Base-by-base conservation (phyloP, 2,329 filamentous ascomycete genomes). In the Zymoseptoria passerinii region DNA sequence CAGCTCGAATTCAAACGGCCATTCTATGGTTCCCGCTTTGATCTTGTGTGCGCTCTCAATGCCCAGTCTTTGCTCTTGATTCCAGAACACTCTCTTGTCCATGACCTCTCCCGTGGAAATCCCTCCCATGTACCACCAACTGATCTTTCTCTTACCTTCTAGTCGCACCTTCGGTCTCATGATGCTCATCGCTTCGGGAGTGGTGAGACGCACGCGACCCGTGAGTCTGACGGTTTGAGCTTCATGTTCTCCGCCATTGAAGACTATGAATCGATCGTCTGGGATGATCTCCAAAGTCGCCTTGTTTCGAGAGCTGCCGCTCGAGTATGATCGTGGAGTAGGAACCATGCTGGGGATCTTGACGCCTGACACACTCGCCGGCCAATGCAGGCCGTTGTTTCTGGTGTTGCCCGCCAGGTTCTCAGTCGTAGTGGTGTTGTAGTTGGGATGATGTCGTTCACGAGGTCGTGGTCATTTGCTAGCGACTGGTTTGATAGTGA, bases 1-100 rank as follows among this genome's bases (percentile, higher is more conserved):
- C 64, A 80, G 72, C 59, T 72, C 73, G 66, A 80, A 80, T 61
- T 75, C 74, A 65, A 80, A 80, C 28, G 75, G 73, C 77, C 77
- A 80, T 66, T 78, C 77, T 63, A 79, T 76, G 55, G 71, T 65
- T 28, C 78, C 78, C 4, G 77, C 73, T 63, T 77, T 78, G 69
- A 80, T 74, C 63, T 78, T 79, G 71, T 80, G 77, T 44, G 77
- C 66, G 57, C 75, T 76, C 60, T 76, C 69, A 50, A 76, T 76
- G 60, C 77, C 77, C 28, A 80, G 68, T 56, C 69, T 72, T 59
- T 75, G 68, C 61, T 75, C 74, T 56, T 79, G 73, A 63, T 73
- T 71, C 68, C 76, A 73, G 65, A 79, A 77, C n/a, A 72, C 73
- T 48, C 73, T 70, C 67, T 79, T 80, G 59, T 77, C 73, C 50